Evolutionary conservation across 1,284 basidiomycete species (phyloP), one percentile per base, ranked within the genome.

Genomic region (Cryptococcus sp.): DNA sequence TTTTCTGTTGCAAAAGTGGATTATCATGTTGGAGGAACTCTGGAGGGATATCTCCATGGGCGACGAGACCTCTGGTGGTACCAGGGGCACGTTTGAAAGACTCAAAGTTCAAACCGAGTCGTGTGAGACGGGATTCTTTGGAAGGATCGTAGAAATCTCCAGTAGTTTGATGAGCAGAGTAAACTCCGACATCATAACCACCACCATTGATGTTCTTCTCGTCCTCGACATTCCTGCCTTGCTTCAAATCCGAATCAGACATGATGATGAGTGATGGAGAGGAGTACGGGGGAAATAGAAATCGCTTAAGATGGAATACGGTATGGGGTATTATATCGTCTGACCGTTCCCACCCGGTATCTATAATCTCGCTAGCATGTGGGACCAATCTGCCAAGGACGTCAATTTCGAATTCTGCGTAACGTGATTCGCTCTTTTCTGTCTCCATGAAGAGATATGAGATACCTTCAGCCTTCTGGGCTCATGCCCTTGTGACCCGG

Each of bases 1-100:
- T 77, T 66, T 71, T 72, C 58, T 76, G 74, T 61, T 78, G 75
- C 7, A 78, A 64, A 47, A 75, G 65, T 5, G 74, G 74, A 56
- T 71, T 72, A 44, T 72, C 69, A 46, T 67, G 59, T 8, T 56
- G 55, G 5, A 64, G 45, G 37, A 58, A 63, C 55, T 67, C 68
- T 8, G 63, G 63, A 30, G 67, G 61, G 35, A 60, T 57, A 44
- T 62, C 63, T 50, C 73, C 73, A 50, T 75, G 70, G 4, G 58
- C 55, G 7, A 67, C 59, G 34, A 66, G 63, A 38, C 71, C 72
- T 14, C 56, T 55, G 23, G 74, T 76, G 3, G 67, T 53, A 33
- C 76, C 77, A 1, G 79, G 79, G 13, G 79, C 79, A 5, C 69
- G 72, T 66, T 77, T 78, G 72, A 76, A 79, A 36, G 71, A 74